Conservation (phyloP, 805 yeast species). For the Jamesozyma gamospora region DNA sequence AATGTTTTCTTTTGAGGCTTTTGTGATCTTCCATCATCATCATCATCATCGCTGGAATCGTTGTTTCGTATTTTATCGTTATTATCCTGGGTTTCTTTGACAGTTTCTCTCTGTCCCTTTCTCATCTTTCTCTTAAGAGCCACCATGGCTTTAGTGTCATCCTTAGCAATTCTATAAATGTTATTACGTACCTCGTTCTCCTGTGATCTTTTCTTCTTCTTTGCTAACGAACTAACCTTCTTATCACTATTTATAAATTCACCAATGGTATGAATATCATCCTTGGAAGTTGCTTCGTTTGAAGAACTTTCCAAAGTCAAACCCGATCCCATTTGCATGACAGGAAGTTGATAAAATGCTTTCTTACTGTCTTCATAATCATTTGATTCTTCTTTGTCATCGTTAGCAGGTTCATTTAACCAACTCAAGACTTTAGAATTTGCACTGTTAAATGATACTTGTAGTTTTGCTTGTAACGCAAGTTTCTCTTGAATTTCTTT, state of each 20-base stretch:
- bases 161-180: constrained; percentile 22
- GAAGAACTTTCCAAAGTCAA: constrained; percentile 12
- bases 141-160: constrained; percentile 29
- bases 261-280: constrained; percentile 29
- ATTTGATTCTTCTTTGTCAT: constrained; percentile 1
- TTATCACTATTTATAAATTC: constrained; percentile 29
- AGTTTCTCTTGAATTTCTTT: constrained; percentile 28
- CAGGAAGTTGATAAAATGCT: constrained; percentile 25
- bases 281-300: background rate
- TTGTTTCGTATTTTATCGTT: background rate
- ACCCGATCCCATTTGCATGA: constrained; percentile 26
- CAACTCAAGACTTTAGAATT: constrained; percentile 21
- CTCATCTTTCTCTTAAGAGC: constrained; percentile 29
- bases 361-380: constrained; percentile 16
- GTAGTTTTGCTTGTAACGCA: constrained; percentile 26
- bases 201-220: constrained; percentile 19
- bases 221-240: constrained; percentile 24
- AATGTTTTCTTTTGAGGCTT: constrained; percentile 19
- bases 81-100: constrained; percentile 7
- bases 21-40: constrained; percentile 10
- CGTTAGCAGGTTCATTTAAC: constrained; percentile 10
- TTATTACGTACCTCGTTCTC: constrained; percentile 7
- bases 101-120: constrained; percentile 12
- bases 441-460: constrained; percentile 16
- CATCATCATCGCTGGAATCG: constrained; percentile 4